These are phyloP conservation scores for Phytophthora nicotianae DNA, from an alignment of 352 stramenopile species.

Conservation along the genomic window DNA sequence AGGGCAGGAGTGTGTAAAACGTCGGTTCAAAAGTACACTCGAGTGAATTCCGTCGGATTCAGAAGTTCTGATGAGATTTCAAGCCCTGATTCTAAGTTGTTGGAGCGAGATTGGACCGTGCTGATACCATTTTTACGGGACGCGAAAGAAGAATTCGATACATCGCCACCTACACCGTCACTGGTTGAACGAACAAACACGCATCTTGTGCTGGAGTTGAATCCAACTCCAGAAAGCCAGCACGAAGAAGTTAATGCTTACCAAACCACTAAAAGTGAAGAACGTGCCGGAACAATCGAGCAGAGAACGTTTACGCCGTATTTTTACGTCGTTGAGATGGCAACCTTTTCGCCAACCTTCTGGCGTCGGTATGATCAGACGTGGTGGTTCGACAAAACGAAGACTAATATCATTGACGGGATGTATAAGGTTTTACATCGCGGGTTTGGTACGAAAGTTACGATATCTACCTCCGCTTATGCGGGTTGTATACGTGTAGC, in stretches of 20 bases:
- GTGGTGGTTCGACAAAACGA: slow-evolving; percentile 85
- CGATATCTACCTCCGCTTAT: slow-evolving; percentile 53
- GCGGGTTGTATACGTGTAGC: slow-evolving; percentile 66
- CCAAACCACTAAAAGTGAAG: not conserved
- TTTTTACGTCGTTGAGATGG: slow-evolving; percentile 71
- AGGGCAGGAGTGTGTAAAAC: slow-evolving; percentile 16
- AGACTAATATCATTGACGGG: slow-evolving; percentile 58
- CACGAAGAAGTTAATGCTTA: not conserved
- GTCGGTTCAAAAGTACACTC: slow-evolving; percentile 27
- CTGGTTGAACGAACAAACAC: slow-evolving; percentile 23
- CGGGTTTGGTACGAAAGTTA: slow-evolving; percentile 44
- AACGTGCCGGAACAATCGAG: not conserved
- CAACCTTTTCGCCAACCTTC: slow-evolving; percentile 68
- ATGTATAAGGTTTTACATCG: slow-evolving; percentile 69
- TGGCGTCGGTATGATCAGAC: slow-evolving; percentile 78
- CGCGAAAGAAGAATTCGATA: slow-evolving; percentile 1
- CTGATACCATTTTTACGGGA: slow-evolving; percentile 29
- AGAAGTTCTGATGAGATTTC: not conserved
- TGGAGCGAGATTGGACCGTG: slow-evolving; percentile 15
- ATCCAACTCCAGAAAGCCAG: not conserved
- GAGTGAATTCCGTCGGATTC: slow-evolving; percentile 24
- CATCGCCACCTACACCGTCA: slow-evolving; percentile 10
- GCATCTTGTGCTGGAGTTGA: slow-evolving; percentile 25
- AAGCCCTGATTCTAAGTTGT: slow-evolving; percentile 5
- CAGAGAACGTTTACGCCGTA: slow-evolving; percentile 37